phyloP scores from a whole-genome alignment of 768 basidiomycete genomes.

The Leccinum boreale region DNA sequence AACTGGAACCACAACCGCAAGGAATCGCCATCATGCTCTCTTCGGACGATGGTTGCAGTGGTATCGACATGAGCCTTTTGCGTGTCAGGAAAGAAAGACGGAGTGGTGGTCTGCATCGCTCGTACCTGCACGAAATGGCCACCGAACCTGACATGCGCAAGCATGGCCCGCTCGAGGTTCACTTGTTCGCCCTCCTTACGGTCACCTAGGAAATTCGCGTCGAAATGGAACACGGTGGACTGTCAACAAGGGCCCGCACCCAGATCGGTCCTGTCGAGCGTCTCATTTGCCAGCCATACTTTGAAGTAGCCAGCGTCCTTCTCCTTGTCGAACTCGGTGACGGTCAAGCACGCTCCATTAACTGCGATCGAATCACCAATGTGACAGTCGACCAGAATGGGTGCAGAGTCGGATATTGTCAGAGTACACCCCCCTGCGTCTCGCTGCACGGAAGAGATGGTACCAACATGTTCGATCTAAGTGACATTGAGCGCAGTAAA shows the following conservation, averaged over 20 bases:
- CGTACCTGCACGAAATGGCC: slow-evolving; percentile 96
- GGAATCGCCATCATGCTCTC: slow-evolving; percentile 79
- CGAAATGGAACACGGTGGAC: not conserved
- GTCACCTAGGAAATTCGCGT: slow-evolving; percentile 52
- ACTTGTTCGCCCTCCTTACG: slow-evolving; percentile 74
- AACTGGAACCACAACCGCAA: slow-evolving; percentile 80
- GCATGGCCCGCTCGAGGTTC: slow-evolving; percentile 95
- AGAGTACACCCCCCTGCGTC: slow-evolving; percentile 81
- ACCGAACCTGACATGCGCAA: slow-evolving; percentile 85
- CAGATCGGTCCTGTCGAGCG: slow-evolving; percentile 83
- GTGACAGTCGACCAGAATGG: slow-evolving; percentile 84
- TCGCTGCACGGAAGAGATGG: slow-evolving; percentile 57
- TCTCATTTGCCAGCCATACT: slow-evolving; percentile 96
- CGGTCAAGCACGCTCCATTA: slow-evolving; percentile 87
- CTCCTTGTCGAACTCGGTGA: slow-evolving; percentile 71
- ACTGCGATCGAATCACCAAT: slow-evolving; percentile 94
- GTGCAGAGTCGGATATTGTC: slow-evolving; percentile 64
- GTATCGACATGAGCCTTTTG: slow-evolving; percentile 88
- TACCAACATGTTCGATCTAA: slow-evolving; percentile 89
- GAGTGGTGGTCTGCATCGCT: not conserved
- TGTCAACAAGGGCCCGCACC: slow-evolving; percentile 43
- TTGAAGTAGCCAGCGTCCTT: slow-evolving; percentile 78
- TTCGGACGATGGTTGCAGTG: slow-evolving; percentile 72
- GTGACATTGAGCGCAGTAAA: slow-evolving; percentile 5
- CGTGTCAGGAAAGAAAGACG: not conserved